Evolutionary conservation across 192 early-diverging fungal genomes (phyloP).

Genomic region (Rhizoclosmatium sp.): DNA sequence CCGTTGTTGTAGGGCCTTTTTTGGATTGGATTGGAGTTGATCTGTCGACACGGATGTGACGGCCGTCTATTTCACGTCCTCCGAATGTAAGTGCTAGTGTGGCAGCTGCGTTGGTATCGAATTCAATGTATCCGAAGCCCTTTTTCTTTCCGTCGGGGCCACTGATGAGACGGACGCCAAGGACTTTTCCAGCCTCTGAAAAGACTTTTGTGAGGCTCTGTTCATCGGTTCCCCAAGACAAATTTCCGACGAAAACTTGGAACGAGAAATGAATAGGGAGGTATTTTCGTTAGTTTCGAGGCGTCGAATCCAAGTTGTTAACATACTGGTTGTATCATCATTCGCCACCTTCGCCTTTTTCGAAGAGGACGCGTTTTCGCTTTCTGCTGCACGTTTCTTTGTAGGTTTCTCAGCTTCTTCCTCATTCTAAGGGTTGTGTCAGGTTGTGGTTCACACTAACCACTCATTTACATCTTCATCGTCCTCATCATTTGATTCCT

Average conservation of each 20-base stretch:
- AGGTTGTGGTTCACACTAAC: neutral
- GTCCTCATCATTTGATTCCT: neutral
- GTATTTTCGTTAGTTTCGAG: neutral
- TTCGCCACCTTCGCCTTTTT: slow-evolving; percentile 13
- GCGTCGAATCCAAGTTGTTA: neutral
- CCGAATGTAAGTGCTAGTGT: slow-evolving; percentile 80
- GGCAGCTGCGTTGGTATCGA: slow-evolving; percentile 67
- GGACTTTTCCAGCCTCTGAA: slow-evolving; percentile 73
- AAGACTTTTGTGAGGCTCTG: slow-evolving; percentile 71
- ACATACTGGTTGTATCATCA: neutral
- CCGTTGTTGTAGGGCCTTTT: slow-evolving; percentile 31
- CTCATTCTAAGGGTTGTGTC: neutral
- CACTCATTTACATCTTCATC: neutral
- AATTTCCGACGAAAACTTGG: slow-evolving; percentile 70
- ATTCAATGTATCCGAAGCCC: slow-evolving; percentile 61
- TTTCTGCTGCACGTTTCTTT: neutral
- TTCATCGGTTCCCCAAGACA: slow-evolving; percentile 76
- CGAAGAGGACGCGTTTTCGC: neutral
- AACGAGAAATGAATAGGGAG: slow-evolving; percentile 1
- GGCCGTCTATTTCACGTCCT: slow-evolving; percentile 81
- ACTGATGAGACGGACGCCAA: slow-evolving; percentile 76
- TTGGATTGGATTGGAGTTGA: slow-evolving; percentile 47
- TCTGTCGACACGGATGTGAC: slow-evolving; percentile 66
- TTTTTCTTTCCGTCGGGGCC: slow-evolving; percentile 77
- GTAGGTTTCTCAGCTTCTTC: slow-evolving; percentile 2